Evolutionary conservation across 2,329 filamentous ascomycete species (phyloP), one percentile per base, ranked within the genome.

Genomic region (Aspergillus arachidicola): DNA sequence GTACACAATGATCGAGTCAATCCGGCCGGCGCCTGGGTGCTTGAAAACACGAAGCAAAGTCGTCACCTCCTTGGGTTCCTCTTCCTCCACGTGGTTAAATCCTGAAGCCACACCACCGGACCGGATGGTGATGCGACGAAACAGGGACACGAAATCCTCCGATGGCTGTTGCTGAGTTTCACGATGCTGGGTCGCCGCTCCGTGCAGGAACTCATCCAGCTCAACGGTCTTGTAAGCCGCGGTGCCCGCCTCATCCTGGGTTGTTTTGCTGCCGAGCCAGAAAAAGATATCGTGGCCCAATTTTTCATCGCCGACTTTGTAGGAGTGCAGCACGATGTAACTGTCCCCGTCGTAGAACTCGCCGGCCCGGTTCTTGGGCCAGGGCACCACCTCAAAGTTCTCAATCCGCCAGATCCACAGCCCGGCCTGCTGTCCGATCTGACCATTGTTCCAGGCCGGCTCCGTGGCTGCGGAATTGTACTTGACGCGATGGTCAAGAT

Each of bases 151-250:
- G 68, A 91, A 91, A 56, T 84, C 85, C 23, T 85, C 82, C 2
- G 87, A 89, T 1, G 85, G 85, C 36, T 82, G 79, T 6, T 78
- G 75, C 76, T 91, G 87, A 1, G 88, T 78, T 76, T 91, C 89
- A 51, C 88, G 85, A 71, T 90, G 85, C 77, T 91, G 89, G 2
- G 82, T 86, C 0, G 88, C 88, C 0, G 81, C 78, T 2, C 88
- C 88, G 46, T 82, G 78, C 57, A 91, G 74, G 70, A 89, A 90
- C 75, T 90, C 88, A 69, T 91, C 89, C 19, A 91, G 80, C 75
- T 91, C 89, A 28, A 90, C 87, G 0, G 88, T 89, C 80, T 91
- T 91, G 78, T 91, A 86, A 2, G 89, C 88, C 0, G 89, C 89
- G 0, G 85, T 87, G 19, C 88, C 89, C 2, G 88, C 87, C 77